Percentiles rank a stretch among this genome's conserved stretches.
phyloP scores from a whole-genome alignment of 768 basidiomycete species.

The Pholiota microspora region DNA sequence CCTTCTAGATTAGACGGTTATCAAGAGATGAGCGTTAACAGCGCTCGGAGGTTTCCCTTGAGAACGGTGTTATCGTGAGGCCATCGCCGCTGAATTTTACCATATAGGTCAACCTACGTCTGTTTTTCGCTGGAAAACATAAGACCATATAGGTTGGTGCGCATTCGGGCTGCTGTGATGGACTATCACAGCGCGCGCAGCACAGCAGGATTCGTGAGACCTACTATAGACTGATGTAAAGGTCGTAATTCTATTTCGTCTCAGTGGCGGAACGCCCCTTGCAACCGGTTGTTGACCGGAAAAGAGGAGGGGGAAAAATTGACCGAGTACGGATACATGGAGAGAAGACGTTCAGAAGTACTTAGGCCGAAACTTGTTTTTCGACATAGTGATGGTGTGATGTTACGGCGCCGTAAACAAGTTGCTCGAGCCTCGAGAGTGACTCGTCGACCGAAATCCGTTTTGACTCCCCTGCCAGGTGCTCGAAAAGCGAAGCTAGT shows the following conservation, averaged over 20 bases:
- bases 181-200: neutral
- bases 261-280: conserved; percentile 12
- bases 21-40: conserved; percentile 10
- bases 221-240: neutral
- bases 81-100: neutral
- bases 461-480: conserved; percentile 6
- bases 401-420: neutral
- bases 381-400: neutral
- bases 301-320: conserved; percentile 14
- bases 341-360: neutral
- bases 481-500: conserved; percentile 6
- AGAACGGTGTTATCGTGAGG: neutral
- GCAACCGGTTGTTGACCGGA: conserved; percentile 22
- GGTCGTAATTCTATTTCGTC: conserved; percentile 4
- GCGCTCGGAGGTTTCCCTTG: conserved; percentile 12
- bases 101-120: neutral
- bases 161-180: neutral
- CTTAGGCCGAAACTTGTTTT: neutral
- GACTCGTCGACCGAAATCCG: neutral
- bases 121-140: neutral
- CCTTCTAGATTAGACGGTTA: conserved; percentile 6
- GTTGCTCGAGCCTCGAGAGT: neutral
- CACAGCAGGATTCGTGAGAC: neutral
- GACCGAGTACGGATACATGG: conserved; percentile 9
- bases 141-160: neutral